A percentile compares a stretch with the other conserved stretches of the same genome.
Conservation (phyloP, 352 stramenopile species). For the Phytophthora syringae region DNA sequence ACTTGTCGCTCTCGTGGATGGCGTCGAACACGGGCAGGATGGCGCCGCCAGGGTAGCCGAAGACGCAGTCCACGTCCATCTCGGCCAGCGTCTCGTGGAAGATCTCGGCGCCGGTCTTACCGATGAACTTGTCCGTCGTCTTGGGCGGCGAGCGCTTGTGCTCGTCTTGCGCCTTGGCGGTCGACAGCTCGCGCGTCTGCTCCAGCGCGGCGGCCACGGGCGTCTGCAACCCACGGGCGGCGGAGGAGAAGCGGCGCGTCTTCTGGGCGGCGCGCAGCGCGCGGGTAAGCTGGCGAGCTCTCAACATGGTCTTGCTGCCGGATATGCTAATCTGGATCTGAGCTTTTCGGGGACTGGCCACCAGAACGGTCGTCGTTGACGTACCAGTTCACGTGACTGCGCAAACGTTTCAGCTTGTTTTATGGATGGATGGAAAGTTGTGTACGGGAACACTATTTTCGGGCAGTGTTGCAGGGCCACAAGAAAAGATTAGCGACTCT, state of each 20-base stretch:
- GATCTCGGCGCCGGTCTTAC: slow-evolving; percentile 93
- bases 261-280: slow-evolving; percentile 40
- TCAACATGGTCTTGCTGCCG: slow-evolving; percentile 40
- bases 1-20: slow-evolving; percentile 90
- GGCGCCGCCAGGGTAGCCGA: slow-evolving; percentile 94
- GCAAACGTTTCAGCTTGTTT: slow-evolving; percentile 24
- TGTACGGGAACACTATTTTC: background rate
- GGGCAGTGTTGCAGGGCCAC: slow-evolving; percentile 21
- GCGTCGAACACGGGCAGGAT: slow-evolving; percentile 95
- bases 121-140: slow-evolving; percentile 88
- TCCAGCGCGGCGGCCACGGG: slow-evolving; percentile 5
- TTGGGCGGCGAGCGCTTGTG: slow-evolving; percentile 49
- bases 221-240: slow-evolving; percentile 28
- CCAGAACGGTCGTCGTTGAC: slow-evolving; percentile 27
- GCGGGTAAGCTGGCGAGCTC: slow-evolving; percentile 52
- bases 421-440: slow-evolving; percentile 8
- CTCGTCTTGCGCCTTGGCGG: slow-evolving; percentile 36
- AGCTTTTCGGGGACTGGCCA: slow-evolving; percentile 3
- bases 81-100: slow-evolving; percentile 95
- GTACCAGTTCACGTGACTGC: slow-evolving; percentile 17
- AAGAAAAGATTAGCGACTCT: slow-evolving; percentile 30
- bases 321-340: slow-evolving; percentile 39
- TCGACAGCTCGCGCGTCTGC: slow-evolving; percentile 45
- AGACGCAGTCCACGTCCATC: slow-evolving; percentile 91
- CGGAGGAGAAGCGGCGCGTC: slow-evolving; percentile 30